These are phyloP conservation scores for Limonium bicolor DNA, from an alignment of 148 eudicot genomes.

Conservation along the genomic window DNA sequence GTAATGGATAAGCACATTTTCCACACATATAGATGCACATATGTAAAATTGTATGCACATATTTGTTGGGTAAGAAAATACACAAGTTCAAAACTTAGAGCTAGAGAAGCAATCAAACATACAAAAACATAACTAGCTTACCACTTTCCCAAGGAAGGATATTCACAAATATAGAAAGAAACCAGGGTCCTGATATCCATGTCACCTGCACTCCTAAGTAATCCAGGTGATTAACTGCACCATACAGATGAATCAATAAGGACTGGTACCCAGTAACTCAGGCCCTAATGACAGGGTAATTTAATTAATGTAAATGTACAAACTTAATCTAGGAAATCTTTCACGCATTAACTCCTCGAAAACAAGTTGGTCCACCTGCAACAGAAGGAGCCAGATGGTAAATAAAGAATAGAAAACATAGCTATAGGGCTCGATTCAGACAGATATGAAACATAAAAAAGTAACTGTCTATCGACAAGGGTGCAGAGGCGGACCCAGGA, in stretches of 20 bases:
- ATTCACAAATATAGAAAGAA: constrained; percentile 79
- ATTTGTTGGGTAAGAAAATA: background rate
- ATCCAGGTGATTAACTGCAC: constrained; percentile 91
- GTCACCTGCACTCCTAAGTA: constrained; percentile 87
- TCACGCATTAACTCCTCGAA: constrained; percentile 87
- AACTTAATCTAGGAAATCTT: constrained; percentile 79
- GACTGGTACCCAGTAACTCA: constrained; percentile 7
- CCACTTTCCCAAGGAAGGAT: constrained; percentile 99
- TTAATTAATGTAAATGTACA: constrained; percentile 6
- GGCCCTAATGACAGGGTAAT: background rate
- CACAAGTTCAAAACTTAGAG: background rate
- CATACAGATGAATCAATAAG: constrained; percentile 10
- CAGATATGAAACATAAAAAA: too few species aligned
- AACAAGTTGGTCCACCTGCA: constrained; percentile 89
- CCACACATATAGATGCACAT: background rate
- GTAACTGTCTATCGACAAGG: too few species aligned
- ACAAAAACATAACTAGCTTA: constrained; percentile 14
- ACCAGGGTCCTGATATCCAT: constrained; percentile 93
- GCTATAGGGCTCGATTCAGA: too few species aligned
- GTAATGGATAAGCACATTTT: too few species aligned
- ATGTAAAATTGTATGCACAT: too few species aligned
- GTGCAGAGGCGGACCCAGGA: too few species aligned
- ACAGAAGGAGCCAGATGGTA: constrained; percentile 2
- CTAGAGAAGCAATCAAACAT: background rate
- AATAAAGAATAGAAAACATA: too few species aligned